phyloP scores from a whole-genome alignment of 371 early-diverging fungal species.

The Batrachochytrium dendrobatidis region DNA sequence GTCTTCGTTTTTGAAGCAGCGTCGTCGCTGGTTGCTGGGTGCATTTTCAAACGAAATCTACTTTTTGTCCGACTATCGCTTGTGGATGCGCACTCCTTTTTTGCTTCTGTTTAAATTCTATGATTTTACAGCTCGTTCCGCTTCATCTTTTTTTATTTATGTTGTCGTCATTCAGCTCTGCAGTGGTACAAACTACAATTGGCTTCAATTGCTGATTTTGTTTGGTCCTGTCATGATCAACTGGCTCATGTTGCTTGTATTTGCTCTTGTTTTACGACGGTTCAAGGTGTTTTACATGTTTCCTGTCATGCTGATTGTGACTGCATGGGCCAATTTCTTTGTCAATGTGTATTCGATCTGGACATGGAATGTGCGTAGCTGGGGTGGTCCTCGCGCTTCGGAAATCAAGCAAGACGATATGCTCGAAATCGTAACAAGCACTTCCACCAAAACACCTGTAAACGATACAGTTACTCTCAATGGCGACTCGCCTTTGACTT shows the following conservation, averaged over 20 bases:
- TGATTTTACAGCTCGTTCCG: conserved; percentile 9
- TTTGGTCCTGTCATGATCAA: conserved; percentile 6
- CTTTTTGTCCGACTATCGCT: conserved; percentile 4
- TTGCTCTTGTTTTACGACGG: conserved; percentile 8
- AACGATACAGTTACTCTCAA: too few species aligned
- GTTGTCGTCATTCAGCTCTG: conserved; percentile 1
- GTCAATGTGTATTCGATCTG: conserved; percentile 10
- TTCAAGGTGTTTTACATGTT: conserved; percentile 13
- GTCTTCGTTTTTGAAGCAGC: conserved; percentile 13
- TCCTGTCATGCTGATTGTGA: conserved; percentile 10
- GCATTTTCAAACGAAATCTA: conserved; percentile 15
- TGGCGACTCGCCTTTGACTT: too few species aligned
- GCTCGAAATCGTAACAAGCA: not conserved
- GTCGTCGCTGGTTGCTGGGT: conserved; percentile 20
- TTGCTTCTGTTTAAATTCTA: conserved; percentile 11
- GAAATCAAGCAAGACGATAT: not conserved
- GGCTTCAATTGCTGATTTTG: not conserved
- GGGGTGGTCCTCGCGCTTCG: conserved; percentile 11
- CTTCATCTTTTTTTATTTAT: conserved; percentile 8
- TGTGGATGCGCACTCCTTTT: conserved; percentile 9
- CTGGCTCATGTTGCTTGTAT: conserved; percentile 8
- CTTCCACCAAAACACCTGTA: too few species aligned
- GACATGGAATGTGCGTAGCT: conserved; percentile 14
- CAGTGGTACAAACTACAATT: not conserved
- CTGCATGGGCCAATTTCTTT: conserved; percentile 11